Evolutionary conservation across 1,284 basidiomycete genomes (phyloP).

Genomic region (Malassezia nana): DNA sequence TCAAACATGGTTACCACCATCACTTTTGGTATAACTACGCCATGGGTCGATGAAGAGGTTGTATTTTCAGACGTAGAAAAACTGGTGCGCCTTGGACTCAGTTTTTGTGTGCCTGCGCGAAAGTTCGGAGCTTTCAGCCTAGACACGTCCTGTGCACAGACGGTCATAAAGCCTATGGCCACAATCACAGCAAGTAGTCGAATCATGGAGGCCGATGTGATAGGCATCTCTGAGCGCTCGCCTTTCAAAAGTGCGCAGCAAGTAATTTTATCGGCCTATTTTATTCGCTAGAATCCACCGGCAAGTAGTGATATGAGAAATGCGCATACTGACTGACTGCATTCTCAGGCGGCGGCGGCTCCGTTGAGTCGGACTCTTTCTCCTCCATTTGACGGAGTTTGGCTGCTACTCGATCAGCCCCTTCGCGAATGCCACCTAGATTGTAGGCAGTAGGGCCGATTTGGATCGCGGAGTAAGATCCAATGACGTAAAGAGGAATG

Average conservation of each 20-base stretch:
- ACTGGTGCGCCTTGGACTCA: too few species aligned
- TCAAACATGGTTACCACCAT: conserved; percentile 41
- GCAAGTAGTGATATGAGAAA: conserved; percentile 3
- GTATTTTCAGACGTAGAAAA: too few species aligned
- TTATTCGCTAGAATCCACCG: background rate
- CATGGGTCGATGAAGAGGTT: background rate
- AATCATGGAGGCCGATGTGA: too few species aligned
- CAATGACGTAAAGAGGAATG: conserved; percentile 46
- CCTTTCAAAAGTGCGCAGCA: background rate
- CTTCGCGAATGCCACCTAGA: conserved; percentile 46
- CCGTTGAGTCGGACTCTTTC: background rate
- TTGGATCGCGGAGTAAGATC: conserved; percentile 36
- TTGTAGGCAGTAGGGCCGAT: conserved; percentile 49
- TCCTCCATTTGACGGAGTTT: conserved; percentile 21
- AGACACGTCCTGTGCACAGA: background rate
- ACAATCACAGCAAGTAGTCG: too few species aligned
- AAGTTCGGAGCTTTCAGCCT: background rate
- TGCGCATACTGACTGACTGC: background rate
- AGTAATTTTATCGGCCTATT: background rate
- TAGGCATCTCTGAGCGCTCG: too few species aligned
- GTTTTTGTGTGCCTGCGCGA: background rate
- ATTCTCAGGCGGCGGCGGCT: background rate
- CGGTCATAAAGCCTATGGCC: background rate
- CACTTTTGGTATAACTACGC: conserved; percentile 4
- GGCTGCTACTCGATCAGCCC: conserved; percentile 47